Conservation (phyloP, 345 rosid genomes). For the Heritiera fomes region DNA sequence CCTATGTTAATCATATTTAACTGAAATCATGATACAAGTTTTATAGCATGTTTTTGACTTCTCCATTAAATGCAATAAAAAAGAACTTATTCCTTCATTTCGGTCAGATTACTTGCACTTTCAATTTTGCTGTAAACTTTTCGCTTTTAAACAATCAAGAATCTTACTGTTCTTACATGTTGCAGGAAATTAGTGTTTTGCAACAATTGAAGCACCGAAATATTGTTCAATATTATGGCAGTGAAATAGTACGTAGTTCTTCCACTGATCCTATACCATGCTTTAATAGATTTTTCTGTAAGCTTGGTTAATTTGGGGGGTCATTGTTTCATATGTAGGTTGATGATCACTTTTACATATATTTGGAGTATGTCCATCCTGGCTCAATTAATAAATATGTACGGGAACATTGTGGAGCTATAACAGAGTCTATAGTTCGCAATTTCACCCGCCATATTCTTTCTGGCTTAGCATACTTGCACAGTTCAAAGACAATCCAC, state of each 20-base stretch:
- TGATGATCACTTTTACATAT: constrained; percentile 64
- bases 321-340: constrained; percentile 38
- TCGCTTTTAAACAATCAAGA: background rate
- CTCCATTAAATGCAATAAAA: background rate
- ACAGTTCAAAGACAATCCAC: constrained; percentile 61
- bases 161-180: constrained; percentile 12
- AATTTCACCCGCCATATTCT: constrained; percentile 76
- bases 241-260: constrained; percentile 54
- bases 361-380: constrained; percentile 66
- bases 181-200: constrained; percentile 67
- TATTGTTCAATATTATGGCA: constrained; percentile 73
- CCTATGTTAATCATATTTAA: background rate
- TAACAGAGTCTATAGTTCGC: constrained; percentile 67
- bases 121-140: background rate
- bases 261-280: background rate
- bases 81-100: background rate
- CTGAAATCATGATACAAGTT: background rate
- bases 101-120: background rate
- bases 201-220: constrained; percentile 53
- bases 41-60: background rate
- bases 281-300: constrained; percentile 10
- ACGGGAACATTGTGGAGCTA: constrained; percentile 53
- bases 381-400: constrained; percentile 63
- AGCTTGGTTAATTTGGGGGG: constrained; percentile 18
- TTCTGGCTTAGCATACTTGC: constrained; percentile 62